Evolutionary conservation across 2,329 filamentous ascomycete genomes (phyloP).

Genomic region (Allantophomopsis cytisporea): DNA sequence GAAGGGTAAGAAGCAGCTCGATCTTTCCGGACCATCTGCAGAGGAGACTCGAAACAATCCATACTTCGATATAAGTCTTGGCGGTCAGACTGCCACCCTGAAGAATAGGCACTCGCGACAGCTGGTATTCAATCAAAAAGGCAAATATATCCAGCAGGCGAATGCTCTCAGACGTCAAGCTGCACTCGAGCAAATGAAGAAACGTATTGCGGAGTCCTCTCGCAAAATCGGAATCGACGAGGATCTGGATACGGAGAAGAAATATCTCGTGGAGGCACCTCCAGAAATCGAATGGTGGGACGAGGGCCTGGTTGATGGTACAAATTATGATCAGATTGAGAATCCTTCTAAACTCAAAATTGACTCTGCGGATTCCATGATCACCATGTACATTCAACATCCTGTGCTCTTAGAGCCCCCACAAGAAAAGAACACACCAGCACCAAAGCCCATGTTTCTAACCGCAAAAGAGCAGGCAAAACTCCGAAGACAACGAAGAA

Average conservation of each 20-base stretch:
- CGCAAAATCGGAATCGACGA: slow-evolving; percentile 91
- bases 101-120: slow-evolving; percentile 61
- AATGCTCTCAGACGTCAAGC: slow-evolving; percentile 80
- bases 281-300: slow-evolving; percentile 98
- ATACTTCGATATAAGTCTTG: slow-evolving; percentile 63
- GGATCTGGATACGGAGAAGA: slow-evolving; percentile 76
- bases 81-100: slow-evolving; percentile 38
- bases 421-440: slow-evolving; percentile 69
- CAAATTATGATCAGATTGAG: slow-evolving; percentile 60
- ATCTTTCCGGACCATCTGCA: slow-evolving; percentile 40
- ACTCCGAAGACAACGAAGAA: slow-evolving; percentile 74
- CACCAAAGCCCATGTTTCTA: slow-evolving; percentile 81
- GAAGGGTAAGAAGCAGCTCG: slow-evolving; percentile 33
- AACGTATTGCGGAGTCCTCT: slow-evolving; percentile 74
- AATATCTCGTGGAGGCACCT: slow-evolving; percentile 71
- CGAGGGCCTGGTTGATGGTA: slow-evolving; percentile 67
- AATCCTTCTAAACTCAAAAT: slow-evolving; percentile 57
- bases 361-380: slow-evolving; percentile 65
- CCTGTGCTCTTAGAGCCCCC: slow-evolving; percentile 84
- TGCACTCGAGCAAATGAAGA: slow-evolving; percentile 87
- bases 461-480: slow-evolving; percentile 88
- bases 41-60: slow-evolving; percentile 58
- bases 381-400: slow-evolving; percentile 86
- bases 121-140: slow-evolving; percentile 85
- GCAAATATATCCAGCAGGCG: slow-evolving; percentile 93